phyloP scores from a whole-genome alignment of 305 asterid genomes.

The Fraxinus sp. region DNA sequence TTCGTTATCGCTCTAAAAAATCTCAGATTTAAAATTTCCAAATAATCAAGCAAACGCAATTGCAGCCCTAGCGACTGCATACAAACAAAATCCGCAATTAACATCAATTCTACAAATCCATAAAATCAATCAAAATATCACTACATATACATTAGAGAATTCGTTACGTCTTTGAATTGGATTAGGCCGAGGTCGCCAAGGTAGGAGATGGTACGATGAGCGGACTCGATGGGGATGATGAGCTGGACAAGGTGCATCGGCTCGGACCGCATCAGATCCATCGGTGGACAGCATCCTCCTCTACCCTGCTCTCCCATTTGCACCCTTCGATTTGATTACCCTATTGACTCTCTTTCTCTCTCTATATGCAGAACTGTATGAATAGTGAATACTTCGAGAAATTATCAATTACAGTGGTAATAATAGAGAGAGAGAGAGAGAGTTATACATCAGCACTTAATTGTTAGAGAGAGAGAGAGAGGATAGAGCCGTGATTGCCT shows the following conservation, averaged over 20 bases:
- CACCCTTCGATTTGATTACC: conserved; percentile 28
- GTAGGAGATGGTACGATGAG: conserved; percentile 75
- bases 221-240: conserved; percentile 94
- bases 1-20: background rate
- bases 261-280: conserved; percentile 99
- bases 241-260: conserved; percentile 96
- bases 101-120: background rate
- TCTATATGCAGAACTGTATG: conserved; percentile 16
- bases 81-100: background rate
- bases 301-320: conserved; percentile 74
- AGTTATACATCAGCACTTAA: conserved; percentile 34
- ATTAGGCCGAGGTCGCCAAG: conserved; percentile 91
- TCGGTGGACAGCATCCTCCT: conserved; percentile 87
- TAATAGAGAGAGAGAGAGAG: conserved; percentile 20
- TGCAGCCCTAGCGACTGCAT: background rate
- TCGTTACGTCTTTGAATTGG: conserved; percentile 86
- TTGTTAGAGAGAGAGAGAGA: conserved; percentile 22
- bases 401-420: conserved; percentile 3
- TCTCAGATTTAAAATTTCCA: background rate
- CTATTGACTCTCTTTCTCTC: conserved; percentile 20
- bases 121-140: conserved; percentile 18
- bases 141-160: background rate
- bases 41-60: background rate
- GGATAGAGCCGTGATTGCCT: conserved; percentile 33
- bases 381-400: background rate